These are phyloP conservation scores for Serendipita sp. DNA, from an alignment of 768 basidiomycete species.

Conservation along the genomic window DNA sequence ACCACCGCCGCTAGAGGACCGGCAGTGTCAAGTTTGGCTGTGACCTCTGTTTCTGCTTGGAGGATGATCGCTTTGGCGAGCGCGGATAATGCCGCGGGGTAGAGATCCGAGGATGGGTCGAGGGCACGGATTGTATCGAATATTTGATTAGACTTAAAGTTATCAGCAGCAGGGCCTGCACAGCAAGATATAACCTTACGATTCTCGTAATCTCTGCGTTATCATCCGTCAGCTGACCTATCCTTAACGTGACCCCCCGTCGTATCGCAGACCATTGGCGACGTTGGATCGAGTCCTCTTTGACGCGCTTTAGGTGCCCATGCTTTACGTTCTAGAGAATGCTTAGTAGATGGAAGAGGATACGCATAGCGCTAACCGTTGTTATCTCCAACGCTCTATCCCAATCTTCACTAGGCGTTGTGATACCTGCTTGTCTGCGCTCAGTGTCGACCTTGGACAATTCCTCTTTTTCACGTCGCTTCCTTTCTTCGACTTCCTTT, in stretches of 20 bases:
- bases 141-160: slow-evolving; percentile 25
- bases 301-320: slow-evolving; percentile 47
- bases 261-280: slow-evolving; percentile 50
- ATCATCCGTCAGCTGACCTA: slow-evolving; percentile 76
- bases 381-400: slow-evolving; percentile 34
- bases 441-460: slow-evolving; percentile 9
- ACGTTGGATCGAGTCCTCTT: slow-evolving; percentile 36
- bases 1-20: slow-evolving; percentile 66
- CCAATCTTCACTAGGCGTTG: slow-evolving; percentile 51
- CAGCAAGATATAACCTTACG: slow-evolving; percentile 26
- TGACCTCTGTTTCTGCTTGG: slow-evolving; percentile 88
- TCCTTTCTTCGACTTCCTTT: slow-evolving; percentile 17
- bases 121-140: slow-evolving; percentile 24
- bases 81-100: slow-evolving; percentile 68
- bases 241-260: slow-evolving; percentile 68
- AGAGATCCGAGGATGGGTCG: slow-evolving; percentile 27
- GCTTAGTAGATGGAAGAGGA: neutral
- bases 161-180: slow-evolving; percentile 12
- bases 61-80: slow-evolving; percentile 74
- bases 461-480: slow-evolving; percentile 23
- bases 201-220: slow-evolving; percentile 41
- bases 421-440: slow-evolving; percentile 29
- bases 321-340: slow-evolving; percentile 41
- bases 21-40: slow-evolving; percentile 74
- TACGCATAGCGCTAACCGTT: slow-evolving; percentile 22